Evolutionary conservation across 2,329 filamentous ascomycete genomes (phyloP).

Genomic region (Pseudomassariella vexata): DNA sequence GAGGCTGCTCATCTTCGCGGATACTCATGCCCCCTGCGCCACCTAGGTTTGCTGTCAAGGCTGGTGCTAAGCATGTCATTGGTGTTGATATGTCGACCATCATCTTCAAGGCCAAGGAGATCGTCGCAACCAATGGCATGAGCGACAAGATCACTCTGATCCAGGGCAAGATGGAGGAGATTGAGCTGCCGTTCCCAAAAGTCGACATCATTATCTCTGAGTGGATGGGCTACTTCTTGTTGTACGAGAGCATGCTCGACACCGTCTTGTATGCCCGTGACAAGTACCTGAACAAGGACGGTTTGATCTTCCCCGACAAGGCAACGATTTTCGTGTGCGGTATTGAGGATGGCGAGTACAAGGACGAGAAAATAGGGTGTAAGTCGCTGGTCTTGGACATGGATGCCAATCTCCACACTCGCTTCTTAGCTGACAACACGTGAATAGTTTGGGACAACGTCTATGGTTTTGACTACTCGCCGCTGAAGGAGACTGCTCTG

Average conservation of each 20-base stretch:
- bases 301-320: conserved; percentile 97
- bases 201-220: conserved; percentile 99
- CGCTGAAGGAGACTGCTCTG: conserved; percentile 87
- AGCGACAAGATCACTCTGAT: conserved; percentile 93
- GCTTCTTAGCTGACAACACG: background rate
- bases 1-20: no score
- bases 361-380: conserved; percentile 99
- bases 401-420: no score
- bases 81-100: conserved; percentile 99
- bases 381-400: conserved; percentile 31
- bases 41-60: conserved; percentile 86
- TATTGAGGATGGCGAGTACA: conserved; percentile 97
- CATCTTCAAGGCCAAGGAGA: conserved; percentile 96
- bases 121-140: conserved; percentile 88
- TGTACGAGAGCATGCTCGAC: conserved; percentile 99
- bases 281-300: conserved; percentile 78
- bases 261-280: conserved; percentile 96
- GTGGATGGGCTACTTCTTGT: conserved; percentile 99
- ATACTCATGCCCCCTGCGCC: no score
- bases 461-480: conserved; percentile 94
- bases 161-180: conserved; percentile 99
- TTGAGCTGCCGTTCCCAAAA: conserved; percentile 84
- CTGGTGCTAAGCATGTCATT: conserved; percentile 96
- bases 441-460: conserved; percentile 94
- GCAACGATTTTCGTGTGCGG: conserved; percentile 94